Base-by-base conservation (phyloP, 192 early-diverging fungal genomes). In the Coemansia sp. region DNA sequence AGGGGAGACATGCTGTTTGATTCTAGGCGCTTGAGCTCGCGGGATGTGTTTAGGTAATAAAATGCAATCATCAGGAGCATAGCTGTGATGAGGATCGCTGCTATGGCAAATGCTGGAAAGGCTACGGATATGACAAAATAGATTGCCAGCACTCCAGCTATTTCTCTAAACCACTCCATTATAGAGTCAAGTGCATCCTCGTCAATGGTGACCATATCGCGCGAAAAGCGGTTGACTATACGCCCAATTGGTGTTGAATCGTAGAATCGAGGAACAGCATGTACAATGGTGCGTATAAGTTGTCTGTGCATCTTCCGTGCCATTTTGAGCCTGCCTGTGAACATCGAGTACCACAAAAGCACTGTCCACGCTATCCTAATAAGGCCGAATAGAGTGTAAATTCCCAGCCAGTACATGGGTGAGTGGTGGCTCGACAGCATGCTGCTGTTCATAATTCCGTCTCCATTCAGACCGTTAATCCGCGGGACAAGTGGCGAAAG, bases 161-260 rank as follows among this genome's bases (percentile, higher is more conserved):
- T 66, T 2, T 85, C 75, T 13, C 72, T 65, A 28, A 90, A 62
- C 10, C 90, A 77, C 57, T 76, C 82, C 10, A 79, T 74, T 8
- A 86, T 64, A 26, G 67, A 60, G 31, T 79, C 83, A 31, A 86
- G 77, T 26, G 89, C 77, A 16, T 73, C 69, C 31, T 86, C 89
- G 74, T 96, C 94, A 60, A 96, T 79, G 4, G 87, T 87, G n/a
- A 87, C 86, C 71, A 96, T 89, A 78, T 98, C 93, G 18, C 89
- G 89, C 25, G 91, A 90, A 64, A 94, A 95, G 43, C 96, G 75
- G 72, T 94, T 97, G 71, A 91, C 87, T 48, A 95, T 88, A 15
- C 91, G 86, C 26, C 94, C 94, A 23, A 92, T 77, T 9, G 95
- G 95, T 12, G 91, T 93, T 13, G 87, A 87, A 63, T 95, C 93